These are phyloP conservation scores for Phialophora macrospora DNA, from an alignment of 2,329 filamentous ascomycete genomes.

Conservation along the genomic window DNA sequence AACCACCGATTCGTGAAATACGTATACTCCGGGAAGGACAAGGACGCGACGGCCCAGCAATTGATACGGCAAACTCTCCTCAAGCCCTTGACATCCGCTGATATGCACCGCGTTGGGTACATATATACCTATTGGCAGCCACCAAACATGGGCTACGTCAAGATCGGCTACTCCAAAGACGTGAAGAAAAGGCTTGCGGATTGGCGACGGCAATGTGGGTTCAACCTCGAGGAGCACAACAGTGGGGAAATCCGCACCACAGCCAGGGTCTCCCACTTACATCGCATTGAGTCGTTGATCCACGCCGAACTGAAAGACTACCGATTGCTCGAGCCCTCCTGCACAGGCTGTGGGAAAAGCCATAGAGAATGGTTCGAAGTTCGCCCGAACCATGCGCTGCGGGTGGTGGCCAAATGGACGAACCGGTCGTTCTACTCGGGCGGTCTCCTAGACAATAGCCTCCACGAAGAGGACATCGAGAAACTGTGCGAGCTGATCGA, in stretches of 20 bases:
- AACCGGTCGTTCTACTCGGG: not conserved
- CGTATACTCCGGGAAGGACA: not conserved
- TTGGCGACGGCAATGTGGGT: constrained; percentile 21
- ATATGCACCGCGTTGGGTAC: constrained; percentile 2
- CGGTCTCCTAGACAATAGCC: not conserved
- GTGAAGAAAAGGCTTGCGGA: constrained; percentile 18
- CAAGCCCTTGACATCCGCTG: constrained; percentile 4
- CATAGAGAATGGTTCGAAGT: constrained; percentile 30
- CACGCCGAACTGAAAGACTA: constrained; percentile 30
- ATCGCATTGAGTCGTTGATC: constrained; percentile 26
- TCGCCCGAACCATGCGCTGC: constrained; percentile 6
- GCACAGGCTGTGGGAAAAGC: constrained; percentile 6
- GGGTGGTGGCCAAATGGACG: constrained; percentile 28
- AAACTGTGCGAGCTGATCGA: not conserved
- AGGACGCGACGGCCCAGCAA: constrained; percentile 5
- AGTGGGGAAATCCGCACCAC: too few species aligned
- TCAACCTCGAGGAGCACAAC: constrained; percentile 6
- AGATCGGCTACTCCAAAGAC: constrained; percentile 20
- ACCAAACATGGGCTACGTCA: constrained; percentile 24
- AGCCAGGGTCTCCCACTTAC: constrained; percentile 2
- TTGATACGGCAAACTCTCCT: constrained; percentile 19
- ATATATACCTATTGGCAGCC: constrained; percentile 30
- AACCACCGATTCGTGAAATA: not conserved
- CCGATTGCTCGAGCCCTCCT: constrained; percentile 14
- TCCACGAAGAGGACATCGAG: not conserved